Percentiles rank a stretch among this genome's conserved stretches.
These are phyloP conservation scores for Cryptosporidium felis DNA, from an alignment of 169 alveolate genomes.

Conservation along the genomic window DNA sequence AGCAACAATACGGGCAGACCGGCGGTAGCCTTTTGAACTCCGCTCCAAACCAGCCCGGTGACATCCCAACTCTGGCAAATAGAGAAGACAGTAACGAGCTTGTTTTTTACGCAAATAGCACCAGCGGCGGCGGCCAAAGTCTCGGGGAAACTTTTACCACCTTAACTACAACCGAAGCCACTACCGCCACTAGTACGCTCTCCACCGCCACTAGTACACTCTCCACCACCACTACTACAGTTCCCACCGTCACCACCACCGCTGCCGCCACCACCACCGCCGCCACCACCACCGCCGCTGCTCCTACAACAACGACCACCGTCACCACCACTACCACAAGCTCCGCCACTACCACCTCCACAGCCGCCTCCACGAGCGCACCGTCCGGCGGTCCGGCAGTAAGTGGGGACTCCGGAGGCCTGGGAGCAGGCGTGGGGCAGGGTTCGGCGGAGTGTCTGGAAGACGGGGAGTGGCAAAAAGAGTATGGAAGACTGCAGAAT, in stretches of 20 bases:
- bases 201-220: background rate
- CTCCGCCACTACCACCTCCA: background rate
- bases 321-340: slow-evolving; percentile 9
- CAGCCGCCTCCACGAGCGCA: slow-evolving; percentile 1
- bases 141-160: background rate
- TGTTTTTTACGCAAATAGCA: background rate
- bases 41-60: background rate
- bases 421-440: background rate
- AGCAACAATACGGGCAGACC: background rate
- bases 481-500: background rate
- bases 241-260: background rate
- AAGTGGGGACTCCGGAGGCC: background rate
- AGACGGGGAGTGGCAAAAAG: slow-evolving; percentile 31
- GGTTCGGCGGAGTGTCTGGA: slow-evolving; percentile 9
- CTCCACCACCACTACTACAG: background rate
- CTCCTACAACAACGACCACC: slow-evolving; percentile 29
- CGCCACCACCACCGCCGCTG: slow-evolving; percentile 1
- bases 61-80: slow-evolving; percentile 6
- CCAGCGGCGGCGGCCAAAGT: background rate
- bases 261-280: slow-evolving; percentile 26
- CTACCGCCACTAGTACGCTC: background rate
- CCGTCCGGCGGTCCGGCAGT: background rate
- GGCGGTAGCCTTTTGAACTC: background rate
- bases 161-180: background rate
- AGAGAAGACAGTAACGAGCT: background rate